A percentile compares a stretch with the other conserved stretches of the same genome.
Conservation (phyloP, 768 basidiomycete species). For the Serendipita sp. region DNA sequence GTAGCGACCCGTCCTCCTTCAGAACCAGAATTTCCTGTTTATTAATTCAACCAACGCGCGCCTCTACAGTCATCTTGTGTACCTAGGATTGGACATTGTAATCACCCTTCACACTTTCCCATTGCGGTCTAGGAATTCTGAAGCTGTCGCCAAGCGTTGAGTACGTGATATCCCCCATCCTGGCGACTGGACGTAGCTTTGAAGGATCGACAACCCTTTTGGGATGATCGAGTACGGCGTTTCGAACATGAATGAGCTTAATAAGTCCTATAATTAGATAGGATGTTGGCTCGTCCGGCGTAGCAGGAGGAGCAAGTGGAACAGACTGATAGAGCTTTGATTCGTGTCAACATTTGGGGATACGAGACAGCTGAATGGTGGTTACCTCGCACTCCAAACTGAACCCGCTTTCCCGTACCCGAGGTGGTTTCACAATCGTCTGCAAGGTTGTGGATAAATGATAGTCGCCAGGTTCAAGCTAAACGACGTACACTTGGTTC, state of each 20-base stretch:
- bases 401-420: constrained; percentile 42
- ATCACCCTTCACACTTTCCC: constrained; percentile 25
- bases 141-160: constrained; percentile 32
- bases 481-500: constrained; percentile 31
- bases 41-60: background rate
- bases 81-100: background rate
- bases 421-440: constrained; percentile 33
- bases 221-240: constrained; percentile 15
- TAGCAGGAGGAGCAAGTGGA: background rate
- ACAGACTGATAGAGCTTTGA: background rate
- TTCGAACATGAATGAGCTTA: constrained; percentile 36
- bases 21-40: background rate
- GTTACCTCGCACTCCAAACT: constrained; percentile 45
- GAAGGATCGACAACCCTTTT: constrained; percentile 25
- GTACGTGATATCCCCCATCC: constrained; percentile 43
- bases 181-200: constrained; percentile 33
- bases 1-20: background rate
- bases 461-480: constrained; percentile 1
- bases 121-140: constrained; percentile 28
- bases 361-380: background rate
- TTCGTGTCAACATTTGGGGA: background rate
- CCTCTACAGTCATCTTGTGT: background rate
- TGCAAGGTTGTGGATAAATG: constrained; percentile 12
- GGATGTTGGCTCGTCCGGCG: background rate
- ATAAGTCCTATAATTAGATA: constrained; percentile 36